Evolutionary conservation across 441 rosid species (phyloP).

Genomic region (Brassica hybrid): DNA sequence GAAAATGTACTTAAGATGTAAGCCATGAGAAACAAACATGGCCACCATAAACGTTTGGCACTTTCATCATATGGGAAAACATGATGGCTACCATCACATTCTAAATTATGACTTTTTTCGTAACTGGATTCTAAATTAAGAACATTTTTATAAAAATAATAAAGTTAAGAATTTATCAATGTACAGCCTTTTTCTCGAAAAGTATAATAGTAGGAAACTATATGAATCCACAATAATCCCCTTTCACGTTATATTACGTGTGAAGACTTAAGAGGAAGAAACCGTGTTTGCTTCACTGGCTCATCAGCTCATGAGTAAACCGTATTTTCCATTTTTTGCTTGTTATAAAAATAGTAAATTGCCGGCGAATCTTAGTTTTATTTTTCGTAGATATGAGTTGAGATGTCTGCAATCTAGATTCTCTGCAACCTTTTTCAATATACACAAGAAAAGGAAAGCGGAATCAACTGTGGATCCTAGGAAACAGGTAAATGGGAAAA

Average conservation of each 20-base stretch:
- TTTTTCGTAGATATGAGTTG: background rate
- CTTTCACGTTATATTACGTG: slow-evolving; percentile 38
- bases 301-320: slow-evolving; percentile 25
- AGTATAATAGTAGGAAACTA: background rate
- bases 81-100: slow-evolving; percentile 28
- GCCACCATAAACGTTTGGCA: background rate
- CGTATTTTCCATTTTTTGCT: slow-evolving; percentile 18
- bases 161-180: slow-evolving; percentile 6
- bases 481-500: background rate
- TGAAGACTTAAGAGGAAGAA: slow-evolving; percentile 24
- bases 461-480: slow-evolving; percentile 1
- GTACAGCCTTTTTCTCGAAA: slow-evolving; percentile 21
- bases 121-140: background rate
- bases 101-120: background rate
- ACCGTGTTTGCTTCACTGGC: slow-evolving; percentile 44
- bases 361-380: background rate
- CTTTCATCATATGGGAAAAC: background rate
- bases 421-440: background rate
- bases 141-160: background rate
- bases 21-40: background rate
- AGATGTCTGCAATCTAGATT: background rate
- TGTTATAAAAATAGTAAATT: slow-evolving; percentile 7
- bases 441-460: background rate
- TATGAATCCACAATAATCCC: slow-evolving; percentile 19
- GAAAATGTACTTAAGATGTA: background rate